Evolutionary conservation across 2,329 filamentous ascomycete genomes (phyloP).

Genomic region (Colletotrichum sidae): DNA sequence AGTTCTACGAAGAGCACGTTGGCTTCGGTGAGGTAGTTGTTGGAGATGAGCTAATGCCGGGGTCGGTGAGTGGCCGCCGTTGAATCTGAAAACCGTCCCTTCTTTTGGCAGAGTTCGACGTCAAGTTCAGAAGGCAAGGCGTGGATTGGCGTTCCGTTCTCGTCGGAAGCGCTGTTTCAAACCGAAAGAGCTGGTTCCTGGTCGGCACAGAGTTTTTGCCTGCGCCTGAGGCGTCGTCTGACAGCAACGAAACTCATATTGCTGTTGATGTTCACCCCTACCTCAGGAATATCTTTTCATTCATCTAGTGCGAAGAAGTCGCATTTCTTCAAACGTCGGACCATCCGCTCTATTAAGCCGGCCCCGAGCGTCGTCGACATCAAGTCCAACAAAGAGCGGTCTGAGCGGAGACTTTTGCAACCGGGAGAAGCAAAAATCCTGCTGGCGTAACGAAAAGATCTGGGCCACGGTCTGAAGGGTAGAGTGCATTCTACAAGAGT

Average conservation of each 20-base stretch:
- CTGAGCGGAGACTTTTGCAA: conserved; percentile 16
- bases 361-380: not conserved
- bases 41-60: not conserved
- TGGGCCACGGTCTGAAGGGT: conserved; percentile 7
- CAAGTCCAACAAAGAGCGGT: conserved; percentile 3
- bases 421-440: conserved; percentile 13
- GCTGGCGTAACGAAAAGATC: not conserved
- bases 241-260: no score
- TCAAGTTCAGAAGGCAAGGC: not conserved
- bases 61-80: not conserved
- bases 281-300: no score
- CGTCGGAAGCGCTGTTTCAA: no score
- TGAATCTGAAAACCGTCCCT: conserved; percentile 4
- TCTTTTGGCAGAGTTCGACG: conserved; percentile 19
- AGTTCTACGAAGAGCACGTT: not conserved
- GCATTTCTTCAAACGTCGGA: no score
- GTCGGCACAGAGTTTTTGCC: no score
- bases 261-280: no score
- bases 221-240: no score
- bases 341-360: no score
- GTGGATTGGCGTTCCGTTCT: not conserved
- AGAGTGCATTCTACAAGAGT: not conserved
- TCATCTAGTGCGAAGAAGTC: no score
- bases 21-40: not conserved
- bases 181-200: no score